Evolutionary conservation across 2,329 filamentous ascomycete species (phyloP).

Genomic region (Neophaeococcomyces aloes): DNA sequence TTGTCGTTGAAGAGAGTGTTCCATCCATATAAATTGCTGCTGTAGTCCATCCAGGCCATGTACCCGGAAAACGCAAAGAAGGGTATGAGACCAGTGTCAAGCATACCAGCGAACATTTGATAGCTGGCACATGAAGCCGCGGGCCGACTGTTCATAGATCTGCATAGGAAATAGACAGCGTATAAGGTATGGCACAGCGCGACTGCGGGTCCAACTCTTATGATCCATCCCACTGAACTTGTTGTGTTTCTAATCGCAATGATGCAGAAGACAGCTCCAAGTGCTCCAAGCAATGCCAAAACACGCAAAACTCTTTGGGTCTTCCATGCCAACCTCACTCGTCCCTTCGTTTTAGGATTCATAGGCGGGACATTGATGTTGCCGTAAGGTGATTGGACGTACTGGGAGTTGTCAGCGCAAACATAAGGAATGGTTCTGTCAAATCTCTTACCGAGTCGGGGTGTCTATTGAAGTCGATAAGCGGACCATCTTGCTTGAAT

Average conservation of each 20-base stretch:
- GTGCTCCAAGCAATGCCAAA: conserved; percentile 55
- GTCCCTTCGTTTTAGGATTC: conserved; percentile 57
- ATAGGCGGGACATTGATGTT: conserved; percentile 54
- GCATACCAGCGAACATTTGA: conserved; percentile 67
- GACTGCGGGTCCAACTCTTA: conserved; percentile 65
- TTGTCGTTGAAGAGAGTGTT: conserved; percentile 53
- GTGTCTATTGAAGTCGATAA: conserved; percentile 74
- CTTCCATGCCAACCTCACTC: conserved; percentile 58
- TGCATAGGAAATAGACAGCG: conserved; percentile 67
- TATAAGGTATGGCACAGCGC: conserved; percentile 64
- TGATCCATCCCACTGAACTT: conserved; percentile 59
- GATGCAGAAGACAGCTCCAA: conserved; percentile 62
- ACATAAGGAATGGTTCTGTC: not conserved
- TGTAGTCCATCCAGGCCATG: conserved; percentile 43
- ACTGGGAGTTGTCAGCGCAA: conserved; percentile 24
- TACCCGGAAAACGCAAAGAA: conserved; percentile 53
- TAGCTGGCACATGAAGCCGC: conserved; percentile 78
- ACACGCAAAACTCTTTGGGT: conserved; percentile 59
- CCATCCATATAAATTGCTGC: conserved; percentile 46
- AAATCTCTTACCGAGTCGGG: conserved; percentile 57
- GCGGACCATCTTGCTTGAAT: conserved; percentile 61
- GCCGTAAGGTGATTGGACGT: conserved; percentile 49
- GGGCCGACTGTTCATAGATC: conserved; percentile 59
- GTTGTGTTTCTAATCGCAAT: conserved; percentile 64
- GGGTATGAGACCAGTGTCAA: conserved; percentile 57